Conservation (phyloP, 805 yeast species). For the Brettanomyces sp. region DNA sequence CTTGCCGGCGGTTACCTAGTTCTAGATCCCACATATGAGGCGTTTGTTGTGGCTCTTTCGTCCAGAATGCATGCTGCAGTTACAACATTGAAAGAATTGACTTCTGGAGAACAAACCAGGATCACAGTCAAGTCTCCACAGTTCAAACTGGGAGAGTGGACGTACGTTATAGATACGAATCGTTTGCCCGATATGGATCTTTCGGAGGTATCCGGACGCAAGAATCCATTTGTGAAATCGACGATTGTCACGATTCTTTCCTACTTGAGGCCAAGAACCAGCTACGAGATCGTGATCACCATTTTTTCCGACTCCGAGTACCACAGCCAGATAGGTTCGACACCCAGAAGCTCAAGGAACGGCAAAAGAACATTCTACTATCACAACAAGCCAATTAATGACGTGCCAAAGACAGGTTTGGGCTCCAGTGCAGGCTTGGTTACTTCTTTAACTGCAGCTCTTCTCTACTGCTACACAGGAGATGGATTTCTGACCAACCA, state of each 20-base stretch:
- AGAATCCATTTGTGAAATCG: conserved; percentile 70
- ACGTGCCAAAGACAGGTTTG: conserved; percentile 87
- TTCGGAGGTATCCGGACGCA: conserved; percentile 13
- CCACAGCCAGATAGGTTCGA: conserved; percentile 62
- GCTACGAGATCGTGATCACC: conserved; percentile 36
- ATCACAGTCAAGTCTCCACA: conserved; percentile 65
- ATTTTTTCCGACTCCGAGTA: conserved; percentile 83
- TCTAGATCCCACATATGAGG: conserved; percentile 60
- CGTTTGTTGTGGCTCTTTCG: conserved; percentile 81
- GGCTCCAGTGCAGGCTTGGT: conserved; percentile 96
- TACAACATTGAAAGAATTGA: conserved; percentile 2
- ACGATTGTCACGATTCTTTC: conserved; percentile 46
- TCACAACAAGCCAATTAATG: conserved; percentile 50
- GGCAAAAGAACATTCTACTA: conserved; percentile 40
- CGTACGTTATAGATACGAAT: conserved; percentile 28
- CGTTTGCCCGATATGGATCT: conserved; percentile 7
- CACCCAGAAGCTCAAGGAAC: conserved; percentile 24
- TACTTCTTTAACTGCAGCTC: conserved; percentile 64
- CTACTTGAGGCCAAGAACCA: conserved; percentile 33
- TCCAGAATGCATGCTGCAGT: conserved; percentile 75
- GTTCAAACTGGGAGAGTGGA: conserved; percentile 65
- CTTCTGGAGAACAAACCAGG: conserved; percentile 6
- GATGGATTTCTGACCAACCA: conserved; percentile 19
- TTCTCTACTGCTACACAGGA: conserved; percentile 39
- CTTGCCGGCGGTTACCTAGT: conserved; percentile 94